Percentiles rank a stretch among this genome's conserved stretches.
phyloP scores from a whole-genome alignment of 2,329 filamentous ascomycete genomes.

The Colletotrichum brevisporum region DNA sequence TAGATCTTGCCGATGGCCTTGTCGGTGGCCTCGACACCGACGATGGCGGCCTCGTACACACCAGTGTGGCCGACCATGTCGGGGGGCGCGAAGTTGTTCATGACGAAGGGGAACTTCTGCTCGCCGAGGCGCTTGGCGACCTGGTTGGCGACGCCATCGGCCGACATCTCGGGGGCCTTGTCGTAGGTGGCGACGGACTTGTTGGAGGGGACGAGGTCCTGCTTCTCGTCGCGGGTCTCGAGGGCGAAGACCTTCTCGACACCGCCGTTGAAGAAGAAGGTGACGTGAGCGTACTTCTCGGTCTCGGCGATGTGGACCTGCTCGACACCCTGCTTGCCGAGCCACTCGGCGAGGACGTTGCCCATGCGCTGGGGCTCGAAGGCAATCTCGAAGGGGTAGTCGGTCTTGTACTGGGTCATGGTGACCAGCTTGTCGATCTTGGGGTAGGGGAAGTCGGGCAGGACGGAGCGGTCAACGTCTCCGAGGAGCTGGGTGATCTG shows the following conservation, averaged over 20 bases:
- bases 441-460: conserved; percentile 93
- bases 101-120: conserved; percentile 93
- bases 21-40: conserved; percentile 89
- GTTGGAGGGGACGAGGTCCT: conserved; percentile 87
- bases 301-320: conserved; percentile 99
- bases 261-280: conserved; percentile 99
- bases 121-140: conserved; percentile 88
- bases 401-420: conserved; percentile 98
- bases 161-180: conserved; percentile 95
- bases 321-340: conserved; percentile 88
- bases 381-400: conserved; percentile 92
- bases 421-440: conserved; percentile 88
- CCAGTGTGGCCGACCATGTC: conserved; percentile 99
- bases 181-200: conserved; percentile 94
- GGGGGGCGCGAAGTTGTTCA: conserved; percentile 99
- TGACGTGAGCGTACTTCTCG: conserved; percentile 99
- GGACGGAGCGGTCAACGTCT: conserved; percentile 90
- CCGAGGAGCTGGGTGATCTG: conserved; percentile 96
- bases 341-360: conserved; percentile 98
- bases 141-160: conserved; percentile 89
- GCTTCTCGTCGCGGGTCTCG: conserved; percentile 88
- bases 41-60: conserved; percentile 93
- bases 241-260: conserved; percentile 96
- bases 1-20: conserved; percentile 94
- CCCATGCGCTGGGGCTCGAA: conserved; percentile 97